Evolutionary conservation across 352 stramenopile species (phyloP), one percentile per base, ranked within the genome.

Genomic region (Phytophthora pluvialis): DNA sequence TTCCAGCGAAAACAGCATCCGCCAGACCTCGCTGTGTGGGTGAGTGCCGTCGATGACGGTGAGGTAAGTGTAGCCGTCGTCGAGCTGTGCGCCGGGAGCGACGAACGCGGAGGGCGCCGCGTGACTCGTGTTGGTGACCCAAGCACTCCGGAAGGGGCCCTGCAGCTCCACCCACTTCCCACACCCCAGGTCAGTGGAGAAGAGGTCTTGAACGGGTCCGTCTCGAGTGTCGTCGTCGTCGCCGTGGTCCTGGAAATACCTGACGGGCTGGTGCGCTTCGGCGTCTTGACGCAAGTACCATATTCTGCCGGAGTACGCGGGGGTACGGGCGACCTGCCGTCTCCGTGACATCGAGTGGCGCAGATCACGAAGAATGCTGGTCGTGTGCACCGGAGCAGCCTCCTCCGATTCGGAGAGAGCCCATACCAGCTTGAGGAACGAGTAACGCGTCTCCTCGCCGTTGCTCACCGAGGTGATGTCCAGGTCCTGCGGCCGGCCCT

Each of bases 381-480:
- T 65, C 48, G 89, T 81, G 6, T 75, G 86, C 9, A 73, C 62
- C 2, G 91, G 44, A 57, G 88, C 72, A 32, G 51, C 7, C 12
- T 60, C 39, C 13, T 89, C 71, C 57, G 89, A 81, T 10, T 81
- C 77, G 21, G 89, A 78, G 16, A 89, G 67, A 4, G 77, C 80
- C 81, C 83, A 95, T 53, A 90, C 79, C 8, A 93, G 52, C 33
- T 78, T 85, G 6, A 93, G 68, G 60, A 94, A 91, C 29, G 78
- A 90, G 67, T 76, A 89, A 48, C 78, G 74, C 15, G 54, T 67
- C 29, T 73, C 64, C 1, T 56, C 78, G 3, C 64, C 62, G 28
- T 86, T 86, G 26, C 63, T 71, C 10, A 82, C 66, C 7, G 79
- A 72, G 13, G 78, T 77, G 47, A 91, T 60, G 45, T 93, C 83